Percentiles rank a stretch among this genome's conserved stretches.
Conservation (phyloP, 225 moss, liverwort and hornwort genomes). For the Polytrichum formosum region DNA sequence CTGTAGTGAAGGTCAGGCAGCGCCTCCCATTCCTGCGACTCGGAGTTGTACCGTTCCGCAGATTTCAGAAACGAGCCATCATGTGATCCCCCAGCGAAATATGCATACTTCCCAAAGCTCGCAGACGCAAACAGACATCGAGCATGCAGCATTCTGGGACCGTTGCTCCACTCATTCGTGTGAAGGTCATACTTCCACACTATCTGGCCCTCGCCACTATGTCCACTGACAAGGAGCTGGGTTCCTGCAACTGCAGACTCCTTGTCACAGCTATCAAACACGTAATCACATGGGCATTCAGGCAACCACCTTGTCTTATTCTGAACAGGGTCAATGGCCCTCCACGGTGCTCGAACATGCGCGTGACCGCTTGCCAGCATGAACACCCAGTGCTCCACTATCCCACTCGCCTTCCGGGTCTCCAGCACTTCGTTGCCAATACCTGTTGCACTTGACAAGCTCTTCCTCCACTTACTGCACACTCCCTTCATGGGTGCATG, state of each 20-base stretch:
- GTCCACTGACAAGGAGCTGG: conserved; percentile 78
- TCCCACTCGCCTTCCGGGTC: conserved; percentile 37
- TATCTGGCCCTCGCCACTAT: conserved; percentile 51
- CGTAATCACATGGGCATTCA: conserved; percentile 75
- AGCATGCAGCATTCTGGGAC: conserved; percentile 64
- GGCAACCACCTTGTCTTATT: conserved; percentile 64
- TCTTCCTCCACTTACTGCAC: conserved; percentile 69
- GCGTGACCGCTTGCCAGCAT: conserved; percentile 34
- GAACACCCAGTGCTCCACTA: conserved; percentile 82
- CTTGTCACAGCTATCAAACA: conserved; percentile 80
- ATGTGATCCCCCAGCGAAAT: conserved; percentile 76
- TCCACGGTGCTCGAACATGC: conserved; percentile 56
- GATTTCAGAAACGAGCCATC: conserved; percentile 40
- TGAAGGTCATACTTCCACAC: conserved; percentile 86
- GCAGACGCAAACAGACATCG: conserved; percentile 91
- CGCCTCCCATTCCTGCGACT: conserved; percentile 57
- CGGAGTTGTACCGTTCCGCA: conserved; percentile 72
- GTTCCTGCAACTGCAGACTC: conserved; percentile 83
- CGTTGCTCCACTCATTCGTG: conserved; percentile 59
- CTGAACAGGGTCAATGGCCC: conserved; percentile 65
- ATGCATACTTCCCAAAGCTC: conserved; percentile 69
- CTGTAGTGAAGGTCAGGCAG: conserved; percentile 67
- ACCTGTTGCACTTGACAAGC: conserved; percentile 29
- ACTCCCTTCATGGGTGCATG: conserved; percentile 56
- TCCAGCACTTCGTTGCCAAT: conserved; percentile 52